These are phyloP conservation scores for Aristolochia californica DNA, from an alignment of 164 flowering plant genomes.

Conservation along the genomic window DNA sequence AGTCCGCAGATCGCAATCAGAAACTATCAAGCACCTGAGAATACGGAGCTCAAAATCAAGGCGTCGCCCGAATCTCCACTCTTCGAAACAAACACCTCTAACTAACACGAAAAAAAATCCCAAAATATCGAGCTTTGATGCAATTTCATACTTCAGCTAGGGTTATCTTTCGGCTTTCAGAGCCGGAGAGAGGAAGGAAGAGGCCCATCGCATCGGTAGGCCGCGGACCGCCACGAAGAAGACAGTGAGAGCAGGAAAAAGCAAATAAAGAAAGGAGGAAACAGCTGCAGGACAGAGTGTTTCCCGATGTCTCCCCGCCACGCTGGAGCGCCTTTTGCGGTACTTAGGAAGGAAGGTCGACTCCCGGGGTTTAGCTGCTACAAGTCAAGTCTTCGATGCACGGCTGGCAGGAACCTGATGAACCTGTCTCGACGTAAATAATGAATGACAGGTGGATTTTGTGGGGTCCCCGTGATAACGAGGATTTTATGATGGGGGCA, in stretches of 20 bases:
- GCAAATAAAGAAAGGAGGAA: neutral
- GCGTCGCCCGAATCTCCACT: too few species aligned
- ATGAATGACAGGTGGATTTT: too few species aligned
- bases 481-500: too few species aligned
- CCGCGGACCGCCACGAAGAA: neutral
- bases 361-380: too few species aligned
- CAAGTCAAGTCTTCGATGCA: too few species aligned
- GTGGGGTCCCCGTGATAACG: too few species aligned
- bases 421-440: too few species aligned
- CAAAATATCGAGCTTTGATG: neutral
- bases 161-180: neutral
- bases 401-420: too few species aligned
- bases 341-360: neutral
- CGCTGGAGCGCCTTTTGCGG: neutral
- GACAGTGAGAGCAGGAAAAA: neutral
- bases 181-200: neutral
- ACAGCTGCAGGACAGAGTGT: slow-evolving; percentile 6
- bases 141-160: neutral
- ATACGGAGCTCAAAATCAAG: neutral
- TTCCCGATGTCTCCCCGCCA: slow-evolving; percentile 1
- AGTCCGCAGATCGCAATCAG: too few species aligned
- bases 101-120: neutral
- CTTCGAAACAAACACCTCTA: too few species aligned
- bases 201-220: neutral
- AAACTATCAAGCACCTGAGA: neutral